Evolutionary conservation across 164 flowering plant species (phyloP).

Genomic region (Nymphaea colorata): DNA sequence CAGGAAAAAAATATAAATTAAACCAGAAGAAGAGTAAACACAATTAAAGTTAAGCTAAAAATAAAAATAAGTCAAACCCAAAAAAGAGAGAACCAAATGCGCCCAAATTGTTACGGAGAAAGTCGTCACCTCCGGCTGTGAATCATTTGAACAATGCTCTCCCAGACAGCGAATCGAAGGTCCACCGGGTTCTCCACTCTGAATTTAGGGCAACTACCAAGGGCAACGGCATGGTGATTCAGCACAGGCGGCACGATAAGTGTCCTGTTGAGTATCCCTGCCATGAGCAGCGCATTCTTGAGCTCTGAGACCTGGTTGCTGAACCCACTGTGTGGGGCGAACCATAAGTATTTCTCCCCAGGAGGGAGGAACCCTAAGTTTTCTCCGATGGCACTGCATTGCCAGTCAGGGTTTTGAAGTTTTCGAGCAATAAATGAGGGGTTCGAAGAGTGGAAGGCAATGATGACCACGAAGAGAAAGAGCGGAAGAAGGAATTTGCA

Average conservation of each 20-base stretch:
- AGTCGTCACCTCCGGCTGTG: conserved; percentile 33
- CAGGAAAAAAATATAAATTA: neutral
- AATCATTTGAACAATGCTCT: conserved; percentile 48
- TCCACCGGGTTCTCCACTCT: conserved; percentile 54
- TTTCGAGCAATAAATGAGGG: conserved; percentile 2
- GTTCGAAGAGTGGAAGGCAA: conserved; percentile 11
- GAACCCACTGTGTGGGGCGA: conserved; percentile 95
- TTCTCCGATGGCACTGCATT: conserved; percentile 5
- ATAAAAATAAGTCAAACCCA: neutral
- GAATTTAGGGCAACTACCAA: conserved; percentile 93
- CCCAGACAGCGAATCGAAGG: conserved; percentile 61
- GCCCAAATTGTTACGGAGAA: neutral
- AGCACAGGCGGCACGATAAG: conserved; percentile 77
- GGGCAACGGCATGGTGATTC: conserved; percentile 88
- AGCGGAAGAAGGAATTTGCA: conserved; percentile 15
- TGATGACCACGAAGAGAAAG: conserved; percentile 18
- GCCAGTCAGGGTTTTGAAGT: conserved; percentile 7
- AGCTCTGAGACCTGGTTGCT: conserved; percentile 91
- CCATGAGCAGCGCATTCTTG: conserved; percentile 63
- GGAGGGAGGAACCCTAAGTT: neutral
- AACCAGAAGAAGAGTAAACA: neutral
- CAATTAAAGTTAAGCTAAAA: too few relatives aligned
- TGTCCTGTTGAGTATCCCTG: conserved; percentile 71
- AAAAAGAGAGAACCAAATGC: neutral
- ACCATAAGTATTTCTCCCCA: conserved; percentile 51